A percentile compares a stretch with the other conserved stretches of the same genome.
Evolutionary conservation across 495 filamentous ascomycete genomes (phyloP).

Genomic region (Aspergillus wentii): DNA sequence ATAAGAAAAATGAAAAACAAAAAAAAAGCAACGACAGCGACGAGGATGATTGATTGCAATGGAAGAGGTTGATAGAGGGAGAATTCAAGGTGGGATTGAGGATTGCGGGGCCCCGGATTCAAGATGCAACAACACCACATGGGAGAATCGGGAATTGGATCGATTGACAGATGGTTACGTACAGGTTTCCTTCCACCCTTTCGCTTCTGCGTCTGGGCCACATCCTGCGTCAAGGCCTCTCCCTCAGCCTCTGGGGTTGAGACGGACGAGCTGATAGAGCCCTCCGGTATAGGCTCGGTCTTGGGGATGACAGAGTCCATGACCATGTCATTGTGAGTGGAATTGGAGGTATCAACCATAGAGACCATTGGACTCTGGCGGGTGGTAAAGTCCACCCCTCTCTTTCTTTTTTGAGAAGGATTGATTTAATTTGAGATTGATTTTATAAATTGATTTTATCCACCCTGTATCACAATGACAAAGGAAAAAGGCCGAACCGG

Average conservation of each 20-base stretch:
- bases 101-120: constrained; percentile 33
- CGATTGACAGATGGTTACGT: constrained; percentile 38
- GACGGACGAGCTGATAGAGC: constrained; percentile 42
- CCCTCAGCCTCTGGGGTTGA: constrained; percentile 56
- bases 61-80: constrained; percentile 11
- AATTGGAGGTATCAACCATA: constrained; percentile 39
- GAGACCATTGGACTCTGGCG: constrained; percentile 36
- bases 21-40: not conserved
- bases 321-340: constrained; percentile 36
- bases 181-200: constrained; percentile 98
- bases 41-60: constrained; percentile 1
- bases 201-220: constrained; percentile 70
- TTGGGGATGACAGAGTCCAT: constrained; percentile 43
- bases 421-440: too few relatives aligned
- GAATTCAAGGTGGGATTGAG: constrained; percentile 1
- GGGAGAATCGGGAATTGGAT: constrained; percentile 6
- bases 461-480: too few relatives aligned
- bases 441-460: too few relatives aligned
- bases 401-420: too few relatives aligned
- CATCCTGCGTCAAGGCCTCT: constrained; percentile 52
- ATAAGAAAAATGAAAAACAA: constrained; percentile 3
- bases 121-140: constrained; percentile 5
- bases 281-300: constrained; percentile 41
- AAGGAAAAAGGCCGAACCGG: too few relatives aligned
- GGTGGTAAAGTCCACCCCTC: too few relatives aligned